phyloP scores from a whole-genome alignment of 495 filamentous ascomycete species.

The Penicillium coprophilum region DNA sequence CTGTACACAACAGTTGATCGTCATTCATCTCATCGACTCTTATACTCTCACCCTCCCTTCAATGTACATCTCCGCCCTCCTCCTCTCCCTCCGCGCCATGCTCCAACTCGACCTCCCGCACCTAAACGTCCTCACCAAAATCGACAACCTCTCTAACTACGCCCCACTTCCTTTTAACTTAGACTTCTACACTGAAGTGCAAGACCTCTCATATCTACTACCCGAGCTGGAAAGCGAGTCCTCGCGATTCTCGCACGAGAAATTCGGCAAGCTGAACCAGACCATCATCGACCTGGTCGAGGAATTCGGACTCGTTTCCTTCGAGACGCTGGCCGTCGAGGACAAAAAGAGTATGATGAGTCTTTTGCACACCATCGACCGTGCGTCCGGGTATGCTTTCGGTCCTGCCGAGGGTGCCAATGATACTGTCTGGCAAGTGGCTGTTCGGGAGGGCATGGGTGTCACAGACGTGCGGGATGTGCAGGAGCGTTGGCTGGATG shows the following conservation, averaged over 20 bases:
- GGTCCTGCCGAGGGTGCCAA: slow-evolving; percentile 88
- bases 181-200: slow-evolving; percentile 97
- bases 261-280: slow-evolving; percentile 79
- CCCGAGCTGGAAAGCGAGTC: slow-evolving; percentile 67
- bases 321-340: slow-evolving; percentile 93
- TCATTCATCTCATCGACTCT: slow-evolving; percentile 85
- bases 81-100: slow-evolving; percentile 93
- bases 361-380: slow-evolving; percentile 80
- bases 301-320: slow-evolving; percentile 83
- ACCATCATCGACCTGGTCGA: slow-evolving; percentile 85
- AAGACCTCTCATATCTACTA: slow-evolving; percentile 81
- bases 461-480: slow-evolving; percentile 81
- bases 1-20: slow-evolving; percentile 64
- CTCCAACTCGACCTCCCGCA: slow-evolving; percentile 95
- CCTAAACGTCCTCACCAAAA: slow-evolving; percentile 94
- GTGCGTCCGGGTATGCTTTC: slow-evolving; percentile 90
- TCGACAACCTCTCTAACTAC: slow-evolving; percentile 84
- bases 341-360: slow-evolving; percentile 96
- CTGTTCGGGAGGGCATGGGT: slow-evolving; percentile 81
- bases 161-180: slow-evolving; percentile 86
- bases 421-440: slow-evolving; percentile 90
- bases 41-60: slow-evolving; percentile 89
- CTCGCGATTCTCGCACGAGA: slow-evolving; percentile 59
- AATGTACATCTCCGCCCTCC: slow-evolving; percentile 88
- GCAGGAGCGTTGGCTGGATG: slow-evolving; percentile 92